These are phyloP conservation scores for Tuber indicum DNA, from an alignment of 495 filamentous ascomycete species.

Conservation along the genomic window DNA sequence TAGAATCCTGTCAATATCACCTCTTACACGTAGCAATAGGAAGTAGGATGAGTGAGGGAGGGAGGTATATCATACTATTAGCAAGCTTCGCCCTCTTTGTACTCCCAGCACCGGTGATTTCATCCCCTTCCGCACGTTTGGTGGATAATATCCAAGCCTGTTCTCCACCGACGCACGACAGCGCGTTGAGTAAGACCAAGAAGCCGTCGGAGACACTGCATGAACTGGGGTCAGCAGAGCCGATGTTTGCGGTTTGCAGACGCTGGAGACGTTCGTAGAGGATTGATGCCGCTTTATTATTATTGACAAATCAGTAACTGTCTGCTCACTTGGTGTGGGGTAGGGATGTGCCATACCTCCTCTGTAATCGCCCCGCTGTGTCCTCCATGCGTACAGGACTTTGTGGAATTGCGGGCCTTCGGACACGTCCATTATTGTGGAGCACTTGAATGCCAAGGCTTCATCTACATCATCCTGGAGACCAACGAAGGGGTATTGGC, in stretches of 20 bases:
- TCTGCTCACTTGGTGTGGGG: not conserved
- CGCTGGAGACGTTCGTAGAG: constrained; percentile 62
- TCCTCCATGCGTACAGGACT: constrained; percentile 82
- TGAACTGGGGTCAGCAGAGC: constrained; percentile 49
- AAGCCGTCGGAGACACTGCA: constrained; percentile 63
- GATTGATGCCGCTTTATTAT: constrained; percentile 58
- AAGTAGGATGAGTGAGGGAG: not conserved
- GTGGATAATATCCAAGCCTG: constrained; percentile 62
- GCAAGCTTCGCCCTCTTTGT: constrained; percentile 45
- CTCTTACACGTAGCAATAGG: constrained; percentile 23
- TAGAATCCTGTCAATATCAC: not conserved
- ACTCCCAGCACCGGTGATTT: constrained; percentile 30
- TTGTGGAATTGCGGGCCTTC: constrained; percentile 63
- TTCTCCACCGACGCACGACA: constrained; percentile 72
- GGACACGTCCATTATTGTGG: constrained; percentile 53
- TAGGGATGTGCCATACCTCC: constrained; percentile 45
- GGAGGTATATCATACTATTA: constrained; percentile 19
- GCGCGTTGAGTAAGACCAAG: constrained; percentile 75
- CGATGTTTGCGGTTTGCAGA: constrained; percentile 51
- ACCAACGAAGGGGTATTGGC: constrained; percentile 68
- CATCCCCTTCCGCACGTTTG: constrained; percentile 43
- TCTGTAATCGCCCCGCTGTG: constrained; percentile 74
- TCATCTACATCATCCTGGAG: constrained; percentile 72
- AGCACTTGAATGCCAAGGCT: constrained; percentile 59
- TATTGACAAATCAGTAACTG: not conserved